Evolutionary conservation across 1,139 yeast species (phyloP), one percentile per base, ranked within the genome.

Genomic region (Schwanniomyces etchellsii): DNA sequence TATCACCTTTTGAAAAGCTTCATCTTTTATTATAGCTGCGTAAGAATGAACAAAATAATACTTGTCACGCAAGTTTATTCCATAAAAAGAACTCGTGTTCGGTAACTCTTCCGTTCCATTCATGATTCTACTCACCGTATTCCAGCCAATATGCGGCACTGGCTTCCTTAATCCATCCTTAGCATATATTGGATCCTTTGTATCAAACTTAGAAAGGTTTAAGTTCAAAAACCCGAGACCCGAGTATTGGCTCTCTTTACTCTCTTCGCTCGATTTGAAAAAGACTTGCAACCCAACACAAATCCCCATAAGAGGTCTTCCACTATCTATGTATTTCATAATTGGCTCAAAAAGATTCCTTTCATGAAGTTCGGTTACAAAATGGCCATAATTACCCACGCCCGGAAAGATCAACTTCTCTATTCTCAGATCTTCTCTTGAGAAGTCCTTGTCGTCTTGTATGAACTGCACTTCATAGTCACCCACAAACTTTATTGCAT

Each of bases 101-200:
- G 37, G 33, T 14, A 55, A 33, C 3, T 25, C 33, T n/a, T 38
- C 30, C 1, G 49, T 57, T 4, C 41, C 36, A 9, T 32, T 26
- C 16, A 39, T 36, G 16, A 56, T 43, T 12, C 40, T 27, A 28
- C 39, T 36, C 5, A 72, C 46, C 23, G 60, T 55, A 53, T 88
- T 91, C 98, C 98, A 91, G 14, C 98, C 98, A 44, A 91, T 91
- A 42, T 84, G 91, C 3, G 98, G 98, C 2, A 91, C 98, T 7
- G 95, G 72, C 54, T 91, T 91, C 25, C 42, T 36, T 27, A 52
- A 34, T 0, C 39, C 39, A 14, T 42, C 42, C 3, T 39, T 37
- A 2, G 34, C 27, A 32, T 55, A 63, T 2, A 47, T 28, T 5
- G 53, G 45, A 34, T 71, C 79, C 2, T 63, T 36, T 24, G 68